A percentile compares a stretch with the other conserved stretches of the same genome.
Evolutionary conservation across 1,284 basidiomycete genomes (phyloP).

Genomic region (Waitea zeae): DNA sequence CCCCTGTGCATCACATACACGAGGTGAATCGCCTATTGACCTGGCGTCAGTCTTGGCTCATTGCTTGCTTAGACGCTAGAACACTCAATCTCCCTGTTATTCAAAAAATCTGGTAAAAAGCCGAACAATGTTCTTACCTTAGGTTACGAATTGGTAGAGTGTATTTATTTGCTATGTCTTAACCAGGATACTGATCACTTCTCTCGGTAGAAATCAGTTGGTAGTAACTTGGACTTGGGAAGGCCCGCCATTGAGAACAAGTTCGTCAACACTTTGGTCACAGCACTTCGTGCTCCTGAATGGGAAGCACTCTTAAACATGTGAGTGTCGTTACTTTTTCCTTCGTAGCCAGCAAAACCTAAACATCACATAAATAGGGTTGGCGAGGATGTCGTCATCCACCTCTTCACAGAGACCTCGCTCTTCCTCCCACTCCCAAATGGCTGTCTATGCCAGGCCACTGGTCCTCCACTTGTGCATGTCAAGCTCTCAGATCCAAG

Average conservation of each 20-base stretch:
- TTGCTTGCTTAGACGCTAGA: too few species aligned
- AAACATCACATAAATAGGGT: too few species aligned
- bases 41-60: too few species aligned
- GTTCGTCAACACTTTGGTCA: constrained; percentile 61
- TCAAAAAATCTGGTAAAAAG: constrained; percentile 19
- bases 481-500: too few species aligned
- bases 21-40: too few species aligned
- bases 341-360: too few species aligned
- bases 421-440: constrained; percentile 62
- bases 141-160: constrained; percentile 31
- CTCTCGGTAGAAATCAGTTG: constrained; percentile 11
- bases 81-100: too few species aligned
- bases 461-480: constrained; percentile 48
- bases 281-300: constrained; percentile 40
- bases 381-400: constrained; percentile 53
- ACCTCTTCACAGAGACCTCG: constrained; percentile 55
- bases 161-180: background rate
- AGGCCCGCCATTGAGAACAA: constrained; percentile 32
- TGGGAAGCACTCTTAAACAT: constrained; percentile 51
- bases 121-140: constrained; percentile 40
- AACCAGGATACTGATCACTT: constrained; percentile 10
- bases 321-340: too few species aligned
- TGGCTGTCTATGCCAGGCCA: constrained; percentile 66
- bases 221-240: constrained; percentile 12
- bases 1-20: too few species aligned